A percentile compares a stretch with the other conserved stretches of the same genome.
Evolutionary conservation across 148 eudicot species (phyloP).

Genomic region (Beta vulgaris): DNA sequence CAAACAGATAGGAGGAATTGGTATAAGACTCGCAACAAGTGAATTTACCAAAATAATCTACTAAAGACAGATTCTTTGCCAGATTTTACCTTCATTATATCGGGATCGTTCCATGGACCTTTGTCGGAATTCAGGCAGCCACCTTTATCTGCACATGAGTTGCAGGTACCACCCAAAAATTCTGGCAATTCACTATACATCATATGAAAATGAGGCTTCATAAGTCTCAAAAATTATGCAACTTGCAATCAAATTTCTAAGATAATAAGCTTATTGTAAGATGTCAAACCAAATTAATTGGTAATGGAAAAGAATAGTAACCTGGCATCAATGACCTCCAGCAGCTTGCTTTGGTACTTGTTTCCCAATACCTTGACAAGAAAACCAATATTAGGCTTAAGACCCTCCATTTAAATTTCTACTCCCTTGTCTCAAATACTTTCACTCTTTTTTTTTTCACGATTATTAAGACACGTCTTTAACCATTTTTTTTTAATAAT

Average conservation of each 20-base stretch:
- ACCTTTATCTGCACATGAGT: conserved; percentile 71
- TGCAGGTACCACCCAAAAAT: conserved; percentile 83
- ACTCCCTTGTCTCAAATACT: too few relatives aligned
- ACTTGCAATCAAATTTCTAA: not conserved
- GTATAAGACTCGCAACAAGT: too few relatives aligned
- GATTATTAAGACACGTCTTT: too few relatives aligned
- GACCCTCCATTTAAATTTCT: not conserved
- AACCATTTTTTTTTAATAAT: too few relatives aligned
- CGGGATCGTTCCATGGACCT: conserved; percentile 91
- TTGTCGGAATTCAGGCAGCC: conserved; percentile 89
- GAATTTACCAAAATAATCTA: not conserved
- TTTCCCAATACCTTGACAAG: conserved; percentile 68
- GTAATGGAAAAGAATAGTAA: conserved; percentile 17
- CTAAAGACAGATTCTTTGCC: not conserved
- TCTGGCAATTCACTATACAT: conserved; percentile 77
- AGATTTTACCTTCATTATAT: conserved; percentile 60
- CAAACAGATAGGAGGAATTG: too few relatives aligned
- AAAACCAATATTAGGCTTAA: conserved; percentile 10
- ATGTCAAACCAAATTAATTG: not conserved
- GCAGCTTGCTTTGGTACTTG: conserved; percentile 88
- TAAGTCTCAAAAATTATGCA: not conserved
- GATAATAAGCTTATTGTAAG: not conserved
- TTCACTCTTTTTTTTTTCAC: too few relatives aligned
- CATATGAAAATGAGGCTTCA: not conserved
- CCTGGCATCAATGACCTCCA: conserved; percentile 89